phyloP scores from a whole-genome alignment of 148 eudicot genomes.

The Rhododendron kiyosumense region DNA sequence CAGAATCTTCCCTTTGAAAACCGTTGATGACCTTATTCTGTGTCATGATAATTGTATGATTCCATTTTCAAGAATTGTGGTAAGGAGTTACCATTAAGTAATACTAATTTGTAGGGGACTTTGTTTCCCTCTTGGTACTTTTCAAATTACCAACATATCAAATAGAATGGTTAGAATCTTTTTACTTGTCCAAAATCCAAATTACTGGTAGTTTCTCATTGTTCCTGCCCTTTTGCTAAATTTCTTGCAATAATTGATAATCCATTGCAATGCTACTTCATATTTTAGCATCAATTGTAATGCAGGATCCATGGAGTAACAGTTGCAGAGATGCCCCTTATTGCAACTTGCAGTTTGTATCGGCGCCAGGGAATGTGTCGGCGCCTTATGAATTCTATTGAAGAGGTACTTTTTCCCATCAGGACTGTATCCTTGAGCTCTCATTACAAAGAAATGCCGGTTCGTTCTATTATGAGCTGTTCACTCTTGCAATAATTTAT shows the following conservation, averaged over 20 bases:
- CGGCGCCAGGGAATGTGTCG: constrained; percentile 97
- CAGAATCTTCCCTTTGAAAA: background rate
- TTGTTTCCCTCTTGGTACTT: background rate
- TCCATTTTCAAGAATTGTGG: background rate
- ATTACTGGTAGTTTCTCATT: background rate
- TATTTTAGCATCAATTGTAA: constrained; percentile 12
- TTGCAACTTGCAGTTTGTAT: constrained; percentile 86
- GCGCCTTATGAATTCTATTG: constrained; percentile 59
- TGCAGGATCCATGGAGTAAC: constrained; percentile 87
- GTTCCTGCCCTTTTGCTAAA: background rate
- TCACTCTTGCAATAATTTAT: background rate
- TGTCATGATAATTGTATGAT: background rate
- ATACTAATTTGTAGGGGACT: background rate
- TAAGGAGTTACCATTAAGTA: background rate
- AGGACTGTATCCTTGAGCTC: background rate
- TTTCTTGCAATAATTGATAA: background rate
- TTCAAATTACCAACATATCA: background rate
- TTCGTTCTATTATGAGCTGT: background rate
- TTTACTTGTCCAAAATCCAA: background rate
- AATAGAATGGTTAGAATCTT: background rate
- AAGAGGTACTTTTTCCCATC: constrained; percentile 48
- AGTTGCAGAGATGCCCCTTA: constrained; percentile 93
- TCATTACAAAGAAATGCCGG: background rate
- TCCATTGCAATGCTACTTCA: constrained; percentile 8
- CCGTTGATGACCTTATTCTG: background rate